Evolutionary conservation across 352 stramenopile genomes (phyloP), one percentile per base, ranked within the genome.

Genomic region (Globisporangium radiosum): DNA sequence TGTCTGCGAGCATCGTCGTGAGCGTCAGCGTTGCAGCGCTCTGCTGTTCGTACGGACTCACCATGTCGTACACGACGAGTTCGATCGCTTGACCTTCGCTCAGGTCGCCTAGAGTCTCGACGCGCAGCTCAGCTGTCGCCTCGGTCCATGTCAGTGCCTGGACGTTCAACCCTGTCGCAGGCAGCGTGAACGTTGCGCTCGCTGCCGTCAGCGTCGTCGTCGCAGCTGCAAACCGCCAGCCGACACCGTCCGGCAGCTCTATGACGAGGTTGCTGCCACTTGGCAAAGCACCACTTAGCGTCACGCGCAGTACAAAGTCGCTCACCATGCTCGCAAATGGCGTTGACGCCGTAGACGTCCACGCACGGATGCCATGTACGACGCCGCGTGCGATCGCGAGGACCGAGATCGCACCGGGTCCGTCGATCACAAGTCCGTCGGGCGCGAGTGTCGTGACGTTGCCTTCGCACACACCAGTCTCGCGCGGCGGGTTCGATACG

Each of bases 401-500:
- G 0, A 86, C 69, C 6, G 71, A 77, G 37, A 90, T 63, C 0
- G 60, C 61, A 8, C 67, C 74, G 6, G 77, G 71, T 11, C 76
- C 80, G 45, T 90, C 80, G 44, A 88, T 76, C 5, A 76, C 59
- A 6, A 47, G 52, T 2, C 73, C 70, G 19, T 87, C 72, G 7
- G 54, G 14, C 15, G 68, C 66, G 61, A 50, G 52, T 7, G 70
- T 86, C 9, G 59, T 75, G 14, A 88, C 11, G 9, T 63, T 68
- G 0, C 73, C 76, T 19, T 72, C 70, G 42, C 76, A 79, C 1
- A 75, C 61, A 10, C 65, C 69, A 2, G 65, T 82, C 47, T 84
- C 78, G 51, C 83, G 84, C 3, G 80, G 80, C 14, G 77, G 77
- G 52, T 79, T 90, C 25, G 50, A 68, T 5, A 88, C 69, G 0